Conservation (phyloP, 192 early-diverging fungal genomes). For the Backusella australiensis region DNA sequence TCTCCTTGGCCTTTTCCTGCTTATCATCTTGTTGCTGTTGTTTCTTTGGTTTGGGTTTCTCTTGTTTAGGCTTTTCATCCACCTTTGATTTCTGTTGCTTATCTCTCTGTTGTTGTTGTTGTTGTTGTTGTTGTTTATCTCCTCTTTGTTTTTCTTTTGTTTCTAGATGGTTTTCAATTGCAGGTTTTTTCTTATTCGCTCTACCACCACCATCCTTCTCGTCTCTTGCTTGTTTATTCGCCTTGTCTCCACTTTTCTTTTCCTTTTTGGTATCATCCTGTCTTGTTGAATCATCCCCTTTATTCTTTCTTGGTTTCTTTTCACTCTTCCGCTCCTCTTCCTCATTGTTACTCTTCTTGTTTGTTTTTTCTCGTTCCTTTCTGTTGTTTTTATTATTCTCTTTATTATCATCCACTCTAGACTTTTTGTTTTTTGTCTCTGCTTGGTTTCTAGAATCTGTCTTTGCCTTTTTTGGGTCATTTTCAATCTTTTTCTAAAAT, state of each 20-base stretch:
- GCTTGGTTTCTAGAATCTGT: not conserved
- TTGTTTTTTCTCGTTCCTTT: not conserved
- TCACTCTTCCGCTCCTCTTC: not conserved
- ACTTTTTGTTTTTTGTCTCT: not conserved
- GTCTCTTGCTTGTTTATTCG: not conserved
- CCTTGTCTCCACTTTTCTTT: not conserved
- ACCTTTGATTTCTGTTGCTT: not conserved
- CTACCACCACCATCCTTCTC: not conserved
- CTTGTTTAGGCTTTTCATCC: not conserved
- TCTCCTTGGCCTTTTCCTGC: not conserved
- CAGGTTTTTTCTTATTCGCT: not conserved
- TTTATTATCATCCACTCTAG: not conserved
- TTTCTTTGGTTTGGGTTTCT: not conserved
- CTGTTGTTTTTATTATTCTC: not conserved
- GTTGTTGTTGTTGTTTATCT: not conserved
- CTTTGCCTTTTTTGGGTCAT: not conserved
- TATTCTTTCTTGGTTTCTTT: not conserved
- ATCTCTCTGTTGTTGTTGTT: not conserved
- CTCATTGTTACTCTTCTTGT: not conserved
- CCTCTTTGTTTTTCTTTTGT: not conserved
- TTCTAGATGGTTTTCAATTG: not conserved
- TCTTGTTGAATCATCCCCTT: not conserved
- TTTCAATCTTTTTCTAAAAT: not conserved
- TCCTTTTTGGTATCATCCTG: not conserved
- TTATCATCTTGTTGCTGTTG: not conserved